Conservation (phyloP, 1,284 basidiomycete genomes). For the Ganoderma multipileum region DNA sequence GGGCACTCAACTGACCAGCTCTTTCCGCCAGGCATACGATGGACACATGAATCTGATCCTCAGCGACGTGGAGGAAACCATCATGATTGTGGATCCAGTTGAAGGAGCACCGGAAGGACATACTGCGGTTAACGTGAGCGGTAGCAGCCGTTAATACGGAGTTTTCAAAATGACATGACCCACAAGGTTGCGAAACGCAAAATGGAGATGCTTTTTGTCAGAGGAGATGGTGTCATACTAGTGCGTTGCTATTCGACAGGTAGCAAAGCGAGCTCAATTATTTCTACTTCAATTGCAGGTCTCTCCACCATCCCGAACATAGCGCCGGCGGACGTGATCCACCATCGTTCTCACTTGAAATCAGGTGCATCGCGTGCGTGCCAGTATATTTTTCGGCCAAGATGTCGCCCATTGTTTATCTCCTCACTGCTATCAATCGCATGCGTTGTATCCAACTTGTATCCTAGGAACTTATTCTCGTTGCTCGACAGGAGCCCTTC, state of each 20-base stretch:
- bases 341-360: constrained; percentile 24
- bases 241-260: constrained; percentile 39
- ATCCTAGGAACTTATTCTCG: constrained; percentile 3
- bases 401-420: not conserved
- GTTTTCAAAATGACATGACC: constrained; percentile 8
- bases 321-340: constrained; percentile 11
- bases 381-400: constrained; percentile 46
- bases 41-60: constrained; percentile 99
- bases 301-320: constrained; percentile 73
- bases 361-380: constrained; percentile 20
- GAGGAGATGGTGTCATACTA: constrained; percentile 94
- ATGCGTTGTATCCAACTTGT: constrained; percentile 23
- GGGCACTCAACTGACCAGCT: constrained; percentile 12
- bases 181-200: constrained; percentile 89
- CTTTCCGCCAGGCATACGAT: constrained; percentile 86
- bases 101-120: constrained; percentile 60
- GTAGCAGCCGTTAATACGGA: not conserved
- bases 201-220: constrained; percentile 98
- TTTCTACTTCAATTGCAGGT: constrained; percentile 53
- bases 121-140: constrained; percentile 67
- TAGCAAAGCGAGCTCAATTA: not conserved
- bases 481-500: not conserved
- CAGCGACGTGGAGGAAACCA: constrained; percentile 96
- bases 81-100: constrained; percentile 85
- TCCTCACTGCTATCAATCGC: constrained; percentile 13